Evolutionary conservation across 768 basidiomycete genomes (phyloP), one percentile per base, ranked within the genome.

Genomic region (Leccinum pellstonianum): DNA sequence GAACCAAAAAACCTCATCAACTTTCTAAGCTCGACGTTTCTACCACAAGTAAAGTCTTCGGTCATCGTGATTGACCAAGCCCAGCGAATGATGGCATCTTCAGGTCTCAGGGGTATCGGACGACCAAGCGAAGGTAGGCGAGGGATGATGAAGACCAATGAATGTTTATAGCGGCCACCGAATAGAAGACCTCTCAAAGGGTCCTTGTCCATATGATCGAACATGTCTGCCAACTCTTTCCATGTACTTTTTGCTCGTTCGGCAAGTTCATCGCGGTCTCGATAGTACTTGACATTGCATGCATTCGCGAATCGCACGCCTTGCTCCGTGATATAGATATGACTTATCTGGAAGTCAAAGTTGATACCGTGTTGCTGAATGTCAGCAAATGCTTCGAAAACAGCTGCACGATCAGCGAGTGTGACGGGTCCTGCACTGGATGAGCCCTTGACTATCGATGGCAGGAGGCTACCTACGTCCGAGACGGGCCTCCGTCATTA

Each of bases 341-440:
- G 66, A 17, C 41, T n/a, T 23, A 47, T 56, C 47, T 59, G 19
- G 23, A 73, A 61, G 7, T 5, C 15, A 47, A 75, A 54, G 25
- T 59, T 35, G 27, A 74, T 33, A 31, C 73, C 73, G 17, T 72
- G 72, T 37, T 48, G 66, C 56, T 70, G 73, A n/a, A 74, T 67
- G 23, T 75, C 69, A 4, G 70, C 66, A 17, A 75, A n/a, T 8
- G 73, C 73, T 29, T 69, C 66, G 21, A 61, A 71, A 48, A 74
- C 69, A 23, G 64, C 69, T 21, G 59, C 50, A 29, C 70, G 70
- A 60, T 76, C 75, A 8, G 64, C 60, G 7, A 41, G 52, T 21
- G 67, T 66, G 37, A 70, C 43, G 1, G 51, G 51, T 21, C 70
- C 72, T 75, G 37, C 19, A 54, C 7, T 1, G 6, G 29, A 57